Conservation (phyloP, 176 grass and related monocot genomes). For the Areca catechu region DNA sequence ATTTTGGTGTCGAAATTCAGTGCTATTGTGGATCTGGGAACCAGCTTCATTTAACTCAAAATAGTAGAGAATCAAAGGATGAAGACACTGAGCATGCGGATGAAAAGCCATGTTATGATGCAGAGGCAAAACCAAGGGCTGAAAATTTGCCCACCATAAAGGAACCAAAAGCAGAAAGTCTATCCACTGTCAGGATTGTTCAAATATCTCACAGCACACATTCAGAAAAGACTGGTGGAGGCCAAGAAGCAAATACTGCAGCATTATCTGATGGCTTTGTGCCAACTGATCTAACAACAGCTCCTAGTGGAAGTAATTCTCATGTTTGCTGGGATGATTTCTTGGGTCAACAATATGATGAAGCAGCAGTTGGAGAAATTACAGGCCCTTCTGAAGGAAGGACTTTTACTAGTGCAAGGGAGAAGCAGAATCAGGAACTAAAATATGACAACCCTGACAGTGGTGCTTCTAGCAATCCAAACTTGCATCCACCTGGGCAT, state of each 20-base stretch:
- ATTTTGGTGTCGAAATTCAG: conserved; percentile 19
- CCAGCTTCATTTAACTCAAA: conserved; percentile 23
- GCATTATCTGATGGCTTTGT: conserved; percentile 9
- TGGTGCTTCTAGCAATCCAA: conserved; percentile 16
- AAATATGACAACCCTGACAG: conserved; percentile 27
- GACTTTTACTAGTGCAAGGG: conserved; percentile 11
- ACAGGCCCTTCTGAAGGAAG: conserved; percentile 19
- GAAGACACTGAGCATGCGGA: conserved; percentile 11
- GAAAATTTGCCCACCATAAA: conserved; percentile 7
- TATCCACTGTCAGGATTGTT: conserved; percentile 12
- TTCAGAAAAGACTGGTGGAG: neutral
- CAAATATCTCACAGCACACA: neutral
- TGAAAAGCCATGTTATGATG: conserved; percentile 17
- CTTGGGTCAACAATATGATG: conserved; percentile 15
- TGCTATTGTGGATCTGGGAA: conserved; percentile 5
- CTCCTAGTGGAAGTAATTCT: conserved; percentile 7
- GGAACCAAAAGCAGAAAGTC: conserved; percentile 5
- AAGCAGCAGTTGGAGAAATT: conserved; percentile 15
- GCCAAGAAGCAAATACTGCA: conserved; percentile 19
- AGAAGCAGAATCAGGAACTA: conserved; percentile 3
- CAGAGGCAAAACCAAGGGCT: conserved; percentile 12
- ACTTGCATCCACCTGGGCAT: conserved; percentile 6
- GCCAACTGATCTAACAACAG: conserved; percentile 3
- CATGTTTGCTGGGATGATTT: conserved; percentile 19
- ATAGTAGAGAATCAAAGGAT: conserved; percentile 19